phyloP scores from a whole-genome alignment of 2,329 filamentous ascomycete species.

The Tolypocladium paradoxum region DNA sequence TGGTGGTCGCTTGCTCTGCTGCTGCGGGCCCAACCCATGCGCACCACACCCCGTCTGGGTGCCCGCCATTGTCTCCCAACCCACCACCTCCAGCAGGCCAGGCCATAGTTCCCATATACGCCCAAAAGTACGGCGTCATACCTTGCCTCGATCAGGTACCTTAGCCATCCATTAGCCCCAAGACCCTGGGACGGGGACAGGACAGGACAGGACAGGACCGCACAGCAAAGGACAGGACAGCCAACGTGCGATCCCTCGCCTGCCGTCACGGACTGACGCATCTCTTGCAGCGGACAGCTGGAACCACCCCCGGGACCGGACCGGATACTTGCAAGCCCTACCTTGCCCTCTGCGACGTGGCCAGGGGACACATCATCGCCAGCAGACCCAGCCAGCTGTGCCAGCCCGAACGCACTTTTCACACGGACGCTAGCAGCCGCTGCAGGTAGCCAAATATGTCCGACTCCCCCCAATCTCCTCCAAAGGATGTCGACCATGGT shows the following conservation, averaged over 20 bases:
- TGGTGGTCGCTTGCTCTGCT: not conserved
- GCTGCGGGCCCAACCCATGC: slow-evolving; percentile 1
- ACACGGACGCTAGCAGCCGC: slow-evolving; percentile 52
- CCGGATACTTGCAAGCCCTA: slow-evolving; percentile 36
- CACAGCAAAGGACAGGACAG: not conserved
- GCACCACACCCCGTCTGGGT: slow-evolving; percentile 1
- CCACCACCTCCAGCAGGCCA: slow-evolving; percentile 1
- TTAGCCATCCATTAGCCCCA: slow-evolving; percentile 13
- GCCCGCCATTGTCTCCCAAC: slow-evolving; percentile 8
- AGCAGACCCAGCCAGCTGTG: slow-evolving; percentile 35
- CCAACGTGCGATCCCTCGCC: slow-evolving; percentile 11
- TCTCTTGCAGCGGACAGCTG: slow-evolving; percentile 38
- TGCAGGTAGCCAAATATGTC: slow-evolving; percentile 83
- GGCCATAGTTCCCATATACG: not conserved
- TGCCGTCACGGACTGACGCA: slow-evolving; percentile 38
- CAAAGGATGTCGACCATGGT: slow-evolving; percentile 89
- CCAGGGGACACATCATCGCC: slow-evolving; percentile 46
- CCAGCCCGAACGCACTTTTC: slow-evolving; percentile 44
- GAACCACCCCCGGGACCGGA: slow-evolving; percentile 23
- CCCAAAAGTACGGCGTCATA: slow-evolving; percentile 20
- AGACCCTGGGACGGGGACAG: slow-evolving; percentile 22
- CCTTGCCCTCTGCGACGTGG: slow-evolving; percentile 45
- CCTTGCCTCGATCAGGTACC: not conserved
- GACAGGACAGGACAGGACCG: not conserved
- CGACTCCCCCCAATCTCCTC: slow-evolving; percentile 72